Base-by-base conservation (phyloP, 441 rosid species). In the Viola pubescens region DNA sequence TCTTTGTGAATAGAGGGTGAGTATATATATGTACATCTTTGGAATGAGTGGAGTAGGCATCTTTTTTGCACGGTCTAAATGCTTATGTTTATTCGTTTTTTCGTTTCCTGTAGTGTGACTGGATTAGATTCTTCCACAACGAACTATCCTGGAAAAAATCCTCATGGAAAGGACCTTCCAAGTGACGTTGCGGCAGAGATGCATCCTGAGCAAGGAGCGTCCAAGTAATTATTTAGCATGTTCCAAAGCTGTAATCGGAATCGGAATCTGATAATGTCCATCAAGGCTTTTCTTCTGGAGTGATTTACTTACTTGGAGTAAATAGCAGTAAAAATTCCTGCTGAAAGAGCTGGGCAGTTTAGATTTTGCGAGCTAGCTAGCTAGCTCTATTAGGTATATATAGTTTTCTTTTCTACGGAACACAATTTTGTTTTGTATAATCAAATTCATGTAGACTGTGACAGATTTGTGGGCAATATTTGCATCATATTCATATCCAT, bases 1-100 rank as follows among this genome's bases (percentile, higher is more conserved):
- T 80, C 54, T 68, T 89, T n/a, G 80, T 83, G 9, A 87, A 89
- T 67, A 78, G 70, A 72, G 68, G 88, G 94, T 88, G 52, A 77
- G 87, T 64, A 46, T 38, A 50, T 44, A 26, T 37, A 44, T 48
- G 16, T 4, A 8, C 9, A 60, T 40, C 34, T 47, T 26, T 26
- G 34, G 34, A 26, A 26, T 2, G 34, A 26, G 34, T 26, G 34
- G 34, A 26, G 34, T 26, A 26, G 34, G 3, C 34, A 26, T 26
- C 34, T 26, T 26, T 26, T 26, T 26, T 26, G 34, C 34, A 2
- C 34, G 3, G 34, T 26, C 34, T 26, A 26, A 26, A 26, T 26
- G 34, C 34, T 37, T 9, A 10, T 13, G 2, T 37, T 40, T 10
- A 7, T 51, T 37, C 5, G 58, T 9, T 48, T 0, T 47, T 48